phyloP scores from a whole-genome alignment of 2,329 filamentous ascomycete species.

The Penicillium sp. region DNA sequence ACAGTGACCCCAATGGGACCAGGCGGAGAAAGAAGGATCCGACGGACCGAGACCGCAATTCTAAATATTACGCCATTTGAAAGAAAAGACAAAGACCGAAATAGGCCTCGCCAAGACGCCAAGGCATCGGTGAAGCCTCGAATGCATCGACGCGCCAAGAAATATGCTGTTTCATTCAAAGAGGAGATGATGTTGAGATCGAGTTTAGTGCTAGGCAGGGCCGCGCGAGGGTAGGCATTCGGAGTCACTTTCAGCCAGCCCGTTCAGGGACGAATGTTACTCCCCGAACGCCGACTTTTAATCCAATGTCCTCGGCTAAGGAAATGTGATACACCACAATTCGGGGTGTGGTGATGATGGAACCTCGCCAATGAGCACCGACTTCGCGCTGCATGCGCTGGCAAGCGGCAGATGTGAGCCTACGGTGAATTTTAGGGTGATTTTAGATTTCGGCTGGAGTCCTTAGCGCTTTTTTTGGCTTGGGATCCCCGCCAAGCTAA shows the following conservation, averaged over 20 bases:
- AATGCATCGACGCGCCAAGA: background rate
- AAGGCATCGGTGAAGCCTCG: background rate
- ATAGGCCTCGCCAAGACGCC: background rate
- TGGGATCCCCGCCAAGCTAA: background rate
- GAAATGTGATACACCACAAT: background rate
- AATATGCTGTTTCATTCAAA: background rate
- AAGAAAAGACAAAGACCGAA: background rate
- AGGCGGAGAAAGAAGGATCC: too few relatives aligned
- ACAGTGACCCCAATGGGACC: background rate
- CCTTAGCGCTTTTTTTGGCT: background rate
- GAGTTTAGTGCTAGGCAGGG: background rate
- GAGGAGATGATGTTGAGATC: background rate
- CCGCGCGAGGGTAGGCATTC: background rate
- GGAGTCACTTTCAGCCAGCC: conserved; percentile 6
- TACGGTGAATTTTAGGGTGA: background rate
- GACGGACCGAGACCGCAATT: background rate
- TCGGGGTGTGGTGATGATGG: background rate
- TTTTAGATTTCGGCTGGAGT: background rate
- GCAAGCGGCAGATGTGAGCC: conserved; percentile 7
- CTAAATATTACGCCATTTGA: background rate
- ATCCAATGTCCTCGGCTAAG: background rate
- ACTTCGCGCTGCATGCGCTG: conserved; percentile 14
- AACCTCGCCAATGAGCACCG: conserved; percentile 14
- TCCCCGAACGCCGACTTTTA: conserved; percentile 8
- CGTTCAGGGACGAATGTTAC: conserved; percentile 11